Conservation (phyloP, 2,329 filamentous ascomycete species). For the Hortaea werneckii region DNA sequence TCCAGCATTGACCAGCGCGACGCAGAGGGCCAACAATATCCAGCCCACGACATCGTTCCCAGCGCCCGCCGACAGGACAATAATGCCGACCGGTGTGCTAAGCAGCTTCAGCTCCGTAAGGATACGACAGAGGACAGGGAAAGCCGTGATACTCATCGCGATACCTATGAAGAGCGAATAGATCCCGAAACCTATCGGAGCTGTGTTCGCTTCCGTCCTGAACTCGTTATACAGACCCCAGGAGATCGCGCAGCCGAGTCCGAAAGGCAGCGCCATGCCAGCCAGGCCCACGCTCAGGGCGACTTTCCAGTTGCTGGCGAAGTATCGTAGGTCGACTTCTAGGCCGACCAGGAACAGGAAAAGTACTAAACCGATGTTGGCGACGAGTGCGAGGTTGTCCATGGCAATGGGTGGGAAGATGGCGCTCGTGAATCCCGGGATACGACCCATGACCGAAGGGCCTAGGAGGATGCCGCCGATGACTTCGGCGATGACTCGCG, state of each 20-base stretch:
- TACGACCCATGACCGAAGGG: constrained; percentile 77
- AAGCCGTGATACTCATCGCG: constrained; percentile 80
- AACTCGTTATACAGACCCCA: constrained; percentile 74
- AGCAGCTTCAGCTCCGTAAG: constrained; percentile 83
- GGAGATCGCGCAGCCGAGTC: constrained; percentile 67
- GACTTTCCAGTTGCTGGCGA: constrained; percentile 69
- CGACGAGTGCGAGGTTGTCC: constrained; percentile 63
- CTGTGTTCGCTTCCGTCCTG: constrained; percentile 43
- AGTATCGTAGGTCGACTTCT: constrained; percentile 71
- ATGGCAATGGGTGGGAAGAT: constrained; percentile 73
- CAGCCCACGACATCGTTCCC: constrained; percentile 88
- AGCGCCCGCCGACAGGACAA: constrained; percentile 80
- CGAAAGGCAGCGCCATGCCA: constrained; percentile 77
- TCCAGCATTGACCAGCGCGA: constrained; percentile 81
- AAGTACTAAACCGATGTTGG: constrained; percentile 72
- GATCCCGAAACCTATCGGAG: constrained; percentile 50
- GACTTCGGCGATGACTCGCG: constrained; percentile 75
- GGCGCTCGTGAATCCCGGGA: constrained; percentile 63
- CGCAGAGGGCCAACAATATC: constrained; percentile 86
- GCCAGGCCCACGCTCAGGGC: constrained; percentile 67
- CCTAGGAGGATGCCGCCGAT: constrained; percentile 77
- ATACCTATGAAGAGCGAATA: constrained; percentile 80
- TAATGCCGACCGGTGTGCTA: constrained; percentile 71
- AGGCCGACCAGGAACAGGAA: constrained; percentile 83
- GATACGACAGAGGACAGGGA: constrained; percentile 89